phyloP scores from a whole-genome alignment of 352 stramenopile genomes.

The Phytophthora vignae region DNA sequence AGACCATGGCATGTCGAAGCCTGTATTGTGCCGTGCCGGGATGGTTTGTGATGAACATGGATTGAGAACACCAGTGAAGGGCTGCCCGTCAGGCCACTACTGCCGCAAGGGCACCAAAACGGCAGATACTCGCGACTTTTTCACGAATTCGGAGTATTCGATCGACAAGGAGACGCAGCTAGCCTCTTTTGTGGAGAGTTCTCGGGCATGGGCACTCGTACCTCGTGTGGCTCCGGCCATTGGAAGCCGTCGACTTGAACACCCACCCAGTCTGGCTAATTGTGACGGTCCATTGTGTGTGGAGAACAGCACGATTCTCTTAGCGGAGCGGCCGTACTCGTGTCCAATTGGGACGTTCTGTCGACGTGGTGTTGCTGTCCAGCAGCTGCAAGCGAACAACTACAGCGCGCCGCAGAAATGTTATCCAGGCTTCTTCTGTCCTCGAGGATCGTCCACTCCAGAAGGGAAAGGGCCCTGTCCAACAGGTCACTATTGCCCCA shows the following conservation, averaged over 20 bases:
- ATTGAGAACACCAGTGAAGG: slow-evolving; percentile 75
- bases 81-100: slow-evolving; percentile 94
- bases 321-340: slow-evolving; percentile 93
- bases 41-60: slow-evolving; percentile 94
- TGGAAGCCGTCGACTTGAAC: slow-evolving; percentile 66
- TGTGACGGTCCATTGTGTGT: slow-evolving; percentile 66
- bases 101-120: slow-evolving; percentile 95
- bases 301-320: slow-evolving; percentile 46
- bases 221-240: slow-evolving; percentile 55
- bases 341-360: slow-evolving; percentile 96
- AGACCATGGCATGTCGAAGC: slow-evolving; percentile 89
- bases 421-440: slow-evolving; percentile 97
- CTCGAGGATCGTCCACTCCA: slow-evolving; percentile 89
- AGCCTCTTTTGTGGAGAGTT: slow-evolving; percentile 59
- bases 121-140: slow-evolving; percentile 67
- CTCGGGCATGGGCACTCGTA: slow-evolving; percentile 60
- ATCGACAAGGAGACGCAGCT: slow-evolving; percentile 76
- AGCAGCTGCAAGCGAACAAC: slow-evolving; percentile 78
- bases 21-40: slow-evolving; percentile 91
- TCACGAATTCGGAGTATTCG: slow-evolving; percentile 59
- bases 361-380: slow-evolving; percentile 79
- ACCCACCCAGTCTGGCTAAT: slow-evolving; percentile 57
- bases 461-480: slow-evolving; percentile 95
- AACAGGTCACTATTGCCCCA: slow-evolving; percentile 96
- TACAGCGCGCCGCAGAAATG: slow-evolving; percentile 96